These are phyloP conservation scores for Lonicera japonica DNA, from an alignment of 129 eudicot species.

Conservation along the genomic window DNA sequence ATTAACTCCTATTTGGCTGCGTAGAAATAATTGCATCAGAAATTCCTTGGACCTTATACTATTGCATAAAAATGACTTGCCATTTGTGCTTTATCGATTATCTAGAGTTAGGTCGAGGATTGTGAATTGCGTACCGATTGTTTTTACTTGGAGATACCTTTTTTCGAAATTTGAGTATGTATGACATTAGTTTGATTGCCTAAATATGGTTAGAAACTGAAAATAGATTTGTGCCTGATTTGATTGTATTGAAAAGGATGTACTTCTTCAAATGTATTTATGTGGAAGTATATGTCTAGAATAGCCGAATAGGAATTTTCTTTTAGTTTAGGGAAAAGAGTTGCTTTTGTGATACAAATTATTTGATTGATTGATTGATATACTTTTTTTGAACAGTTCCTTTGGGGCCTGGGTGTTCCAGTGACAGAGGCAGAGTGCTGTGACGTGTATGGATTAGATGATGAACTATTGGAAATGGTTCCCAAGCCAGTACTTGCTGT, in stretches of 20 bases:
- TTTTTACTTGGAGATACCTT: no score
- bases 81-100: background rate
- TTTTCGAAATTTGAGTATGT: no score
- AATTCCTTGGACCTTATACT: background rate
- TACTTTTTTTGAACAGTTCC: constrained; percentile 44
- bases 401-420: constrained; percentile 88
- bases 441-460: constrained; percentile 94
- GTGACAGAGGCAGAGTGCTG: constrained; percentile 74
- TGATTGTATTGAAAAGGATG: background rate
- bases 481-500: constrained; percentile 96
- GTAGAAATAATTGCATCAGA: background rate
- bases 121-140: no score
- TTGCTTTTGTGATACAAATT: background rate
- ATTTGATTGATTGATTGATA: no score
- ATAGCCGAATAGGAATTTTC: background rate
- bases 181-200: no score
- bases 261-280: background rate
- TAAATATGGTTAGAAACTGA: no score
- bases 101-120: no score
- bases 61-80: no score
- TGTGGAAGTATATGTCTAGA: background rate
- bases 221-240: no score
- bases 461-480: constrained; percentile 89
- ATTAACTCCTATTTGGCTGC: background rate
- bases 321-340: background rate